Conservation (phyloP, 2,329 filamentous ascomycete species). For the Grosmannia serpens region DNA sequence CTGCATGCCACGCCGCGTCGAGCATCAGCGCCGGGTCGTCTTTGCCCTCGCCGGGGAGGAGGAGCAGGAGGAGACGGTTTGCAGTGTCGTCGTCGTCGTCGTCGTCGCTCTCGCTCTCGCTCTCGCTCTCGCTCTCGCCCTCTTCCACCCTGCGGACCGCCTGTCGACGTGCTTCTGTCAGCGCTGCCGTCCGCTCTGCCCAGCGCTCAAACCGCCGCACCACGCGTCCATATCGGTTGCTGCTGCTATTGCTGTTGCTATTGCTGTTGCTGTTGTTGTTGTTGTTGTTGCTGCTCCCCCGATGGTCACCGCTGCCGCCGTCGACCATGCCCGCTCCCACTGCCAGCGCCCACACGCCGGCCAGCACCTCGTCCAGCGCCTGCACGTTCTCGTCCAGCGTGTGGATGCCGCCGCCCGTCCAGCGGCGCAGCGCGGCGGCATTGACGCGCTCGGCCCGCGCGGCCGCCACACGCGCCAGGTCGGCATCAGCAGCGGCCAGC, state of each 20-base stretch:
- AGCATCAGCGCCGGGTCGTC: slow-evolving; percentile 25
- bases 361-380: slow-evolving; percentile 42
- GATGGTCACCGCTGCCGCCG: neutral
- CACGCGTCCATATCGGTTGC: slow-evolving; percentile 36
- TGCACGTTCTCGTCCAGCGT: slow-evolving; percentile 41
- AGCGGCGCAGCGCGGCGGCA: slow-evolving; percentile 37
- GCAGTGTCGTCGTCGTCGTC: slow-evolving; percentile 7
- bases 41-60: neutral
- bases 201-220: slow-evolving; percentile 49
- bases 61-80: neutral
- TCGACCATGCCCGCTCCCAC: neutral
- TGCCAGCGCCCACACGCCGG: slow-evolving; percentile 42
- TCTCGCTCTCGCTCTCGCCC: slow-evolving; percentile 6
- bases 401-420: slow-evolving; percentile 26
- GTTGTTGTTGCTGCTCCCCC: neutral
- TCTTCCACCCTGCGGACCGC: slow-evolving; percentile 1
- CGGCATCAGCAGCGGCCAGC: slow-evolving; percentile 23
- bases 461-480: slow-evolving; percentile 23
- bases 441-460: slow-evolving; percentile 39
- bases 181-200: slow-evolving; percentile 35
- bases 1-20: slow-evolving; percentile 46
- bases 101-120: slow-evolving; percentile 8
- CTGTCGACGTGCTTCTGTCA: slow-evolving; percentile 28
- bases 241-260: slow-evolving; percentile 36
- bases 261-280: neutral